Base-by-base conservation (phyloP, 2,329 filamentous ascomycete species). In the Mollisiaceae sp. region DNA sequence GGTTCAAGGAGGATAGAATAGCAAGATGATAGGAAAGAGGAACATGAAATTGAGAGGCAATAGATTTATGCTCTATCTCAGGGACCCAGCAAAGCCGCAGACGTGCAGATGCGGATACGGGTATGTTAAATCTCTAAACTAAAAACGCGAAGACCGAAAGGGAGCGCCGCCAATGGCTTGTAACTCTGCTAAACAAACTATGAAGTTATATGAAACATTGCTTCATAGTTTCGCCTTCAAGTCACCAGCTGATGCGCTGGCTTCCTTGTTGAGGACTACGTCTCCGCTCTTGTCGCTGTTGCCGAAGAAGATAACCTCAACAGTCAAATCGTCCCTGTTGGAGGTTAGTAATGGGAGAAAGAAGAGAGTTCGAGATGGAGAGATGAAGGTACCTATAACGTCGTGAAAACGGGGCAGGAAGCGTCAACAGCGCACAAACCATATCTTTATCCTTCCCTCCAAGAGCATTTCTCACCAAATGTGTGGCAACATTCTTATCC, bases 291-390 rank as follows among this genome's bases (percentile, higher is more conserved):
- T 89, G 61, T 89, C 82, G 41, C 90, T 87, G 72, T 97, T 88
- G 66, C 95, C 95, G 74, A 99, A 99, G 85, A 99, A 99, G 75
- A 99, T 97, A 67, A 99, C 95, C 78, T 99, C 93, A 18, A 99
- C 94, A 0, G 95, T 99, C 69, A 99, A 81, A 77, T 99, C 95
- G 76, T 99, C 95, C 71, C 93, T 94, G 66, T 71, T 61, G 60
- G 11, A 24, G 8, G 35, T 71, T 58, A 71, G 67, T n/a, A 12
- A 1, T 38, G 54, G 45, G 55, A 18, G n/a, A 54, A 35, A 43
- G 2, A 1, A 27, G 39, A 38, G 5, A 15, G 18, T 9, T 22
- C 32, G 14, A 60, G 15, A 54, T 32, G 64, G 27, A 27, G 8
- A 35, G 41, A 11, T 11, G 14, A 20, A 22, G 83, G 75, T 83